A percentile compares a stretch with the other conserved stretches of the same genome.
Conservation (phyloP, 2,329 filamentous ascomycete species). For the Raffaelea deltoideospora region DNA sequence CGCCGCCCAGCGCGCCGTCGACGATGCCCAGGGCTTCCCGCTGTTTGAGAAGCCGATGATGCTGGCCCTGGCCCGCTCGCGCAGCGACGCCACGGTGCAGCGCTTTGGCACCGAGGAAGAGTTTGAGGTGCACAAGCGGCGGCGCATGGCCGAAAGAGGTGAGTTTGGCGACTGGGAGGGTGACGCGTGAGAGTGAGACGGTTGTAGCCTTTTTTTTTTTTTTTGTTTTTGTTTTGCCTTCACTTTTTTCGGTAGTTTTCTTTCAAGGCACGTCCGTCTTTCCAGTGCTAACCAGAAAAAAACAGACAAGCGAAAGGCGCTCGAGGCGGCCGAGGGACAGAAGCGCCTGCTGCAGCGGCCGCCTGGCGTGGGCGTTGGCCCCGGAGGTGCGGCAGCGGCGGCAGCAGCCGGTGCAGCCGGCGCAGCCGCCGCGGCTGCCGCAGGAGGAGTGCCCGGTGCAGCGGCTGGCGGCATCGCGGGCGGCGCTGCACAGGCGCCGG, state of each 20-base stretch:
- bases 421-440: conserved; percentile 17
- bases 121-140: conserved; percentile 73
- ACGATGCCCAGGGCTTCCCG: conserved; percentile 84
- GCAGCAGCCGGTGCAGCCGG: conserved; percentile 28
- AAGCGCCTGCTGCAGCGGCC: conserved; percentile 34
- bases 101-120: conserved; percentile 61
- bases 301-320: conserved; percentile 60
- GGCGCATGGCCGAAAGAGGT: conserved; percentile 84
- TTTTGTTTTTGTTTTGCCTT: neutral
- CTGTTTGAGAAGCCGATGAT: conserved; percentile 85
- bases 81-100: conserved; percentile 77
- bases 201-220: neutral
- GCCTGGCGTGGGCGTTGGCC: neutral
- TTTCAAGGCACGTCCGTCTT: too few relatives aligned
- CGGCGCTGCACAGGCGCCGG: too few relatives aligned
- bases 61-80: conserved; percentile 64
- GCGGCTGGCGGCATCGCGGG: conserved; percentile 38
- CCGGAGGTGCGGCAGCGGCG: too few relatives aligned
- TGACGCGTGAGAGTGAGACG: neutral
- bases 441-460: conserved; percentile 35
- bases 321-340: conserved; percentile 64
- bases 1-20: conserved; percentile 65
- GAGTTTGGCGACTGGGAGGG: conserved; percentile 12
- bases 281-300: neutral
- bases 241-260: neutral